A percentile compares a stretch with the other conserved stretches of the same genome.
phyloP scores from a whole-genome alignment of 352 stramenopile genomes.

The Hyaloperonospora brassicae region DNA sequence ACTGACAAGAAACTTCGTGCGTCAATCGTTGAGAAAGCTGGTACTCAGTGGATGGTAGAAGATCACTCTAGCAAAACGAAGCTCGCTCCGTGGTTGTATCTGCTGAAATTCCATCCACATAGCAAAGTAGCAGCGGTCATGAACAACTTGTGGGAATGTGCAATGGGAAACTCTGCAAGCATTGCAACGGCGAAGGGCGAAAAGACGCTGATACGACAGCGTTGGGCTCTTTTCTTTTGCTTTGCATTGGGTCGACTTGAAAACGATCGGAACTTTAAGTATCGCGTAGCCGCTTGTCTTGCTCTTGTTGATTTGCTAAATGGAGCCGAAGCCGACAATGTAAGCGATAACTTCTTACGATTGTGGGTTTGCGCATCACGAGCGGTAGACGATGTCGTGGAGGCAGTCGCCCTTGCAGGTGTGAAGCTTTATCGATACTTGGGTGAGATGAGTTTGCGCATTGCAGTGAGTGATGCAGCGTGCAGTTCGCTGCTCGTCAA shows the following conservation, averaged over 20 bases:
- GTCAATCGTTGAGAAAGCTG: constrained; percentile 45
- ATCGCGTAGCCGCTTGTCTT: constrained; percentile 61
- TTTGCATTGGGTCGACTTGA: constrained; percentile 57
- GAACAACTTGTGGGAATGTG: constrained; percentile 59
- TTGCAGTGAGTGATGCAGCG: constrained; percentile 38
- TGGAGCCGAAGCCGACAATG: constrained; percentile 34
- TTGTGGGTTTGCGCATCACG: constrained; percentile 63
- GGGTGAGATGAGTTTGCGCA: constrained; percentile 62
- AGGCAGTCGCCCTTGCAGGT: constrained; percentile 46
- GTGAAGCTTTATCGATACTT: constrained; percentile 72
- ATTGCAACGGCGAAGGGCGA: constrained; percentile 25
- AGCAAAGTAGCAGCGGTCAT: constrained; percentile 57
- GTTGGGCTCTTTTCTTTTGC: constrained; percentile 44
- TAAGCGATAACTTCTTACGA: constrained; percentile 43
- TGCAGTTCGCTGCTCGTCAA: constrained; percentile 51
- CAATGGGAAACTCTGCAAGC: constrained; percentile 29
- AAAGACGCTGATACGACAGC: constrained; percentile 43
- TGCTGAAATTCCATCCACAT: constrained; percentile 74
- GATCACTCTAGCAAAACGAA: constrained; percentile 44
- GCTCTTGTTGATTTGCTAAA: constrained; percentile 62
- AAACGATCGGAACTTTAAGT: constrained; percentile 70
- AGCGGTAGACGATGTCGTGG: constrained; percentile 75
- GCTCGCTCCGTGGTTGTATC: constrained; percentile 62
- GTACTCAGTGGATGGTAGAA: constrained; percentile 47
- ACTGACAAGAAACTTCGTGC: constrained; percentile 39